Base-by-base conservation (phyloP, 768 basidiomycete genomes). In the Tricholomella constricta region DNA sequence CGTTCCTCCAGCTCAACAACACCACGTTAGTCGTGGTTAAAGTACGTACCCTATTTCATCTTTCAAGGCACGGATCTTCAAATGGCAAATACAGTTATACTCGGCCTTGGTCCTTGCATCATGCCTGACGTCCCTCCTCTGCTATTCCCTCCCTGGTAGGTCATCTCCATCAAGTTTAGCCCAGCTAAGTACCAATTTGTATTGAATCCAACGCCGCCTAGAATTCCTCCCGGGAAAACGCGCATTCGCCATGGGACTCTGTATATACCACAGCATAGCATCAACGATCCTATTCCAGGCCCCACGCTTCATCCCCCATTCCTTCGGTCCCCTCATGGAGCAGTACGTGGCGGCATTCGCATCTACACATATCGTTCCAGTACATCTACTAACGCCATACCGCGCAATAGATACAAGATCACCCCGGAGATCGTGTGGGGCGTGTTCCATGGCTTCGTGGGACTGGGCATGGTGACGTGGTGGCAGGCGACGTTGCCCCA, bases 181-280 rank as follows among this genome's bases (percentile, higher is more conserved):
- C 10, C 31, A 10, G 9, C 10, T 10, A 32, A 9, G 31, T 10
- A 1, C n/a, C 2, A 22, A 27, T 10, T 11, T 3, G 2, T 2
- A 3, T 14, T 32, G 14, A 32, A 32, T 10, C 31, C 31, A 32
- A 32, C 4, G 29, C 23, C 8, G 31, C 1, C 35, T 56, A 89
- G 91, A 93, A 60, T 91, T 89, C 68, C 72, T 93, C 2, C 91
- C 91, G 0, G 90, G 90, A 10, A 94, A 94, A 72, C 83, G 91
- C 14, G 91, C 89, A 0, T 68, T 93, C 8, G 91, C 88, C 2
- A 84, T 94, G 25, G 83, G 77, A 9, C 78, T 94, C 2, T 85
- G 86, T 56, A 61, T 91, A 12, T 94, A 93, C 66, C 91, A 94
- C 66, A 83, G 76, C 53, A 68, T 86, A 26, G 78, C 78, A 44